A percentile compares a stretch with the other conserved stretches of the same genome.
Evolutionary conservation across 139 green algal species (phyloP).

Genomic region (Ostreobium quekettii): DNA sequence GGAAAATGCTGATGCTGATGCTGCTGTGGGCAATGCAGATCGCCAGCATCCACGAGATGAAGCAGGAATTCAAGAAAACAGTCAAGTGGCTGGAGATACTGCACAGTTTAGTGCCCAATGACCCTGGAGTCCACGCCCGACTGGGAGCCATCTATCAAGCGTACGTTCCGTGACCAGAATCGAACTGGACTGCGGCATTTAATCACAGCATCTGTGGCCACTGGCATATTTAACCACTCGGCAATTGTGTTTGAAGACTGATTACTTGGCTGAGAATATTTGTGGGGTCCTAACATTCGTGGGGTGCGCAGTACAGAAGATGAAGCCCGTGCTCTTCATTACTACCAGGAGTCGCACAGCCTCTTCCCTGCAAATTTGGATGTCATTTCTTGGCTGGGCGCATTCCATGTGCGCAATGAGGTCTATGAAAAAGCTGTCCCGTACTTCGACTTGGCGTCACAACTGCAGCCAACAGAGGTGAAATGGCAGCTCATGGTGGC

Average conservation of each 20-base stretch:
- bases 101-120: slow-evolving; percentile 51
- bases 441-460: slow-evolving; percentile 70
- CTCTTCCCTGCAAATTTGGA: slow-evolving; percentile 76
- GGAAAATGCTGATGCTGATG: too few relatives aligned
- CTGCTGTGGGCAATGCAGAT: too few relatives aligned
- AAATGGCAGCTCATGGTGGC: slow-evolving; percentile 84
- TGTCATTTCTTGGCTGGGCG: slow-evolving; percentile 78
- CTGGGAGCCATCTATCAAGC: slow-evolving; percentile 62
- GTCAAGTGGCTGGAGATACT: slow-evolving; percentile 76
- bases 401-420: slow-evolving; percentile 66
- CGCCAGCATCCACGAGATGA: slow-evolving; percentile 50
- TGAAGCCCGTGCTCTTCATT: slow-evolving; percentile 65
- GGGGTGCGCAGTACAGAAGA: slow-evolving; percentile 58
- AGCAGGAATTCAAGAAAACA: slow-evolving; percentile 43
- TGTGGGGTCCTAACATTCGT: too few relatives aligned
- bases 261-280: too few relatives aligned
- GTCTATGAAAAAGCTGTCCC: slow-evolving; percentile 65
- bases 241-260: too few relatives aligned
- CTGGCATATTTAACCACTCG: too few relatives aligned
- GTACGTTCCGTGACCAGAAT: too few relatives aligned
- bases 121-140: slow-evolving; percentile 61
- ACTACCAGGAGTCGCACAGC: slow-evolving; percentile 67
- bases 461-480: slow-evolving; percentile 72
- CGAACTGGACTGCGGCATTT: too few relatives aligned
- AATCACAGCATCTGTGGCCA: too few relatives aligned